Conservation (phyloP, 2,329 filamentous ascomycete species). For the Aspergillus flavus region DNA sequence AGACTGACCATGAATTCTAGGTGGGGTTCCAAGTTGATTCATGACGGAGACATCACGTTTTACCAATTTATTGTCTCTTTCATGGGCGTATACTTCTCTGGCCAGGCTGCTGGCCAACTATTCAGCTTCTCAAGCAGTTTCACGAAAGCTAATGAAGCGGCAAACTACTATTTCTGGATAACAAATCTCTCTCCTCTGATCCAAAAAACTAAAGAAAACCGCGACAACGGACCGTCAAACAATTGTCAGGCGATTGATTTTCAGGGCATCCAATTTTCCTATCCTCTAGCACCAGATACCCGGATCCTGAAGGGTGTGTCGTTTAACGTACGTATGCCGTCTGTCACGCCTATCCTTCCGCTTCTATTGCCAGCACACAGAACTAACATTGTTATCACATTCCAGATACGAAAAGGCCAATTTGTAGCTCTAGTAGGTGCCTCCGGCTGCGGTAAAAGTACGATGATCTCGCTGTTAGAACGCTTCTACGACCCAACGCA, state of each 20-base stretch:
- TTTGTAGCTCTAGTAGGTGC: constrained; percentile 60
- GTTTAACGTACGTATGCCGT: constrained; percentile 17
- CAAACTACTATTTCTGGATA: constrained; percentile 51
- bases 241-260: constrained; percentile 39
- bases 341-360: background rate
- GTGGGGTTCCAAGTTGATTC: constrained; percentile 64
- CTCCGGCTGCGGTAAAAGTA: constrained; percentile 66
- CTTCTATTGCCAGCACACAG: background rate
- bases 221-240: constrained; percentile 16
- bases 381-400: background rate
- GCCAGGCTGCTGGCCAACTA: constrained; percentile 25
- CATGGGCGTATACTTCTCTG: constrained; percentile 44
- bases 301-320: constrained; percentile 32
- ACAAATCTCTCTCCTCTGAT: constrained; percentile 48
- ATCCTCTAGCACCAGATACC: constrained; percentile 27
- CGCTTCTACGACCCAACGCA: constrained; percentile 70
- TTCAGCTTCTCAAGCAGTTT: constrained; percentile 45
- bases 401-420: constrained; percentile 49
- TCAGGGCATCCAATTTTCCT: constrained; percentile 49
- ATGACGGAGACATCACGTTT: constrained; percentile 46
- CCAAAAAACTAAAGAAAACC: constrained; percentile 50
- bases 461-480: constrained; percentile 63
- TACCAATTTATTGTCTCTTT: constrained; percentile 48
- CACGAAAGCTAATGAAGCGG: constrained; percentile 53
- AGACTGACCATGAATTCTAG: constrained; percentile 25